Percentiles rank a stretch among this genome's conserved stretches.
Conservation (phyloP, 2,329 filamentous ascomycete species). For the Xylariaceae sp. region DNA sequence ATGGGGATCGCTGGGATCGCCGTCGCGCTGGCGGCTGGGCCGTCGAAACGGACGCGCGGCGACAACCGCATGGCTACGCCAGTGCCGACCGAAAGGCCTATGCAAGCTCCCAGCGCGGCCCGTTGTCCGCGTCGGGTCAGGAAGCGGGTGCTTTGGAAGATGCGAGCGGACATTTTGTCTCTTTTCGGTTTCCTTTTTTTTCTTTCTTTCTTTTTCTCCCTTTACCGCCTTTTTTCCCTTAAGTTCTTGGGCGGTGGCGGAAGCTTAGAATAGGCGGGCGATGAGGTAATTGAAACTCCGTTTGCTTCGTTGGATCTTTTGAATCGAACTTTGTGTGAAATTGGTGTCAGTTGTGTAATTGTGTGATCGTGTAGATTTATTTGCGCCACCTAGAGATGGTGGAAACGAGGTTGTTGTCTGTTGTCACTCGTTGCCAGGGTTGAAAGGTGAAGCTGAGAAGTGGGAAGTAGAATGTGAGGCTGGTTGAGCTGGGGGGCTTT, state of each 20-base stretch:
- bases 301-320: no score
- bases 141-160: constrained; percentile 14
- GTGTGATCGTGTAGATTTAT: no score
- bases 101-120: constrained; percentile 30
- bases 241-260: background rate
- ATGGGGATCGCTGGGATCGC: background rate
- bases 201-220: background rate
- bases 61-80: constrained; percentile 22
- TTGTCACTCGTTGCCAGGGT: no score
- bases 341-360: no score
- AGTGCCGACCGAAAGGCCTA: constrained; percentile 33
- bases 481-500: background rate
- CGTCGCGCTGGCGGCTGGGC: background rate
- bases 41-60: constrained; percentile 22
- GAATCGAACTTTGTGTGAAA: no score
- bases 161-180: constrained; percentile 22
- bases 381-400: no score
- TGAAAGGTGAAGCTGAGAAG: no score
- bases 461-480: no score
- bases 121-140: constrained; percentile 20
- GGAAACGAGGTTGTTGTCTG: no score
- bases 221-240: background rate
- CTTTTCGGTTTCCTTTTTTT: background rate
- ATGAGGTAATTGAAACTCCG: no score
- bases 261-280: no score